Percentiles rank a stretch among this genome's conserved stretches.
Evolutionary conservation across 257 asterid species (phyloP).

Genomic region (Fraxinus quadrangulata): DNA sequence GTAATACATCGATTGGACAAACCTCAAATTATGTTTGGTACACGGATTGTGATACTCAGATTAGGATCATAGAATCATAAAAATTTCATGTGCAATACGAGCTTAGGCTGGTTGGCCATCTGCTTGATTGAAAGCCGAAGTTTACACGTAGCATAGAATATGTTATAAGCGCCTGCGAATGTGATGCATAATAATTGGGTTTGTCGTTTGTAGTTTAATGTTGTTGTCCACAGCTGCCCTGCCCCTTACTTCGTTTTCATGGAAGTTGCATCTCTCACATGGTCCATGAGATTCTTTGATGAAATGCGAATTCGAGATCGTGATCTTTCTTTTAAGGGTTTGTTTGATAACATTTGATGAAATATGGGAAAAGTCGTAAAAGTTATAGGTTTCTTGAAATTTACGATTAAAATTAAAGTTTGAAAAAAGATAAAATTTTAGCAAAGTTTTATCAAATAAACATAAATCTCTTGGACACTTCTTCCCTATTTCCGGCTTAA

Average conservation of each 20-base stretch:
- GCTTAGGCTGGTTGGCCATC: slow-evolving; percentile 29
- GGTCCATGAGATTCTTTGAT: slow-evolving; percentile 17
- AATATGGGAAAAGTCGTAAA: too few relatives aligned
- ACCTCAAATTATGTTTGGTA: not conserved
- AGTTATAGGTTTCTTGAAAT: too few relatives aligned
- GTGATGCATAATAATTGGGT: not conserved
- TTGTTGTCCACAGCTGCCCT: too few relatives aligned
- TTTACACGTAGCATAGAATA: slow-evolving; percentile 26
- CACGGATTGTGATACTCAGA: not conserved
- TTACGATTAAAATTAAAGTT: too few relatives aligned
- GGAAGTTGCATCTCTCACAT: slow-evolving; percentile 7
- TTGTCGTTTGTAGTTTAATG: not conserved
- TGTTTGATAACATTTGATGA: too few relatives aligned
- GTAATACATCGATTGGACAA: not conserved
- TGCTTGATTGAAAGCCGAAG: slow-evolving; percentile 10
- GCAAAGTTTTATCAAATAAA: too few relatives aligned
- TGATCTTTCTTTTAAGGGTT: not conserved
- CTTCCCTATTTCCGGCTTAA: too few relatives aligned
- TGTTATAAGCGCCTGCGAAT: not conserved
- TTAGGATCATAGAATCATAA: slow-evolving; percentile 6
- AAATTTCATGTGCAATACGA: slow-evolving; percentile 30
- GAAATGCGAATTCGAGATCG: not conserved
- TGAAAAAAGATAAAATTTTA: too few relatives aligned
- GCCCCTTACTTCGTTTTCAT: not conserved
- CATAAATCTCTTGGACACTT: too few relatives aligned